A percentile compares a stretch with the other conserved stretches of the same genome.
phyloP scores from a whole-genome alignment of 148 eudicot genomes.

The Rhododendron williamsianum region DNA sequence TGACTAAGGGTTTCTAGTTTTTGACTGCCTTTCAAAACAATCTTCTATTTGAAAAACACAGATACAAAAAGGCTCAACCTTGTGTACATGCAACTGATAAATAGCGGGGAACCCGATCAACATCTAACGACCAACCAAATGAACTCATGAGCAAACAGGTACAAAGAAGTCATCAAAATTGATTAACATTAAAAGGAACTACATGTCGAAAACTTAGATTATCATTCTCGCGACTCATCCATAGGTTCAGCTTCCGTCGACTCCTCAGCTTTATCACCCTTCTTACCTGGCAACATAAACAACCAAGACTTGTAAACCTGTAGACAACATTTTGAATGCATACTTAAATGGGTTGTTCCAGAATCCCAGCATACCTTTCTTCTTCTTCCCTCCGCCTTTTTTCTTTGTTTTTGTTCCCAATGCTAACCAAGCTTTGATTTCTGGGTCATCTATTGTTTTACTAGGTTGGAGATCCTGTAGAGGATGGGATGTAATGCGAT shows the following conservation, averaged over 20 bases:
- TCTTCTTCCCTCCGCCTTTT: slow-evolving; percentile 98
- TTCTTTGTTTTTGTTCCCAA: slow-evolving; percentile 77
- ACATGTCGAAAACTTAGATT: slow-evolving; percentile 3
- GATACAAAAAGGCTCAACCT: background rate
- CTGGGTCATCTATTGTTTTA: slow-evolving; percentile 74
- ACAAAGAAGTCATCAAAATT: slow-evolving; percentile 39
- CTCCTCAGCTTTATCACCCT: slow-evolving; percentile 44
- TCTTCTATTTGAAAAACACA: background rate
- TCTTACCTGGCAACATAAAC: slow-evolving; percentile 35
- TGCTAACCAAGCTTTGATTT: slow-evolving; percentile 91
- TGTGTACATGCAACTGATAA: background rate
- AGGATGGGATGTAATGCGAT: slow-evolving; percentile 74
- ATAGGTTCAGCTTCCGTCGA: slow-evolving; percentile 34
- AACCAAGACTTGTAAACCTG: background rate
- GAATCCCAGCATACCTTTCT: slow-evolving; percentile 57
- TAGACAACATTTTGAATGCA: background rate
- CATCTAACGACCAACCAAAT: slow-evolving; percentile 1
- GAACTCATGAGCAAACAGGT: slow-evolving; percentile 18
- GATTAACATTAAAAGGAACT: background rate
- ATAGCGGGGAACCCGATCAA: background rate
- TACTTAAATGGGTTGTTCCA: background rate
- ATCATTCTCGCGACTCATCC: slow-evolving; percentile 25
- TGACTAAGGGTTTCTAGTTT: background rate
- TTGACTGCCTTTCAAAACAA: background rate
- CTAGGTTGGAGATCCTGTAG: slow-evolving; percentile 81